A percentile compares a stretch with the other conserved stretches of the same genome.
phyloP scores from a whole-genome alignment of 345 rosid genomes.

The Viola odorata region DNA sequence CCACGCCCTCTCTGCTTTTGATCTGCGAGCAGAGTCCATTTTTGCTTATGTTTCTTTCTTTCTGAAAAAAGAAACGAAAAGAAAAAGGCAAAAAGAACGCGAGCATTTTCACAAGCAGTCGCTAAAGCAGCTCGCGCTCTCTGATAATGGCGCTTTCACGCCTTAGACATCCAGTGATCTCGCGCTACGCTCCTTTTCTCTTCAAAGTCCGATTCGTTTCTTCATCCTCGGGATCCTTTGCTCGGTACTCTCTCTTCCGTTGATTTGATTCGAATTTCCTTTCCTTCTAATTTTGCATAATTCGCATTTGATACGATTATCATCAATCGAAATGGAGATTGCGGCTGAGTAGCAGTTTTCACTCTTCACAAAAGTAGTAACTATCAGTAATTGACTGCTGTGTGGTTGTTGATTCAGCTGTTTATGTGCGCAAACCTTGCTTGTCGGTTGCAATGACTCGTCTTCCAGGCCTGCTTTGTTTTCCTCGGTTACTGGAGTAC shows the following conservation, averaged over 20 bases:
- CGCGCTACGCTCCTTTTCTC: conserved; percentile 45
- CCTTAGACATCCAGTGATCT: conserved; percentile 58
- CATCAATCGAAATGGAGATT: not conserved
- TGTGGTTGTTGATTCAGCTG: conserved; percentile 38
- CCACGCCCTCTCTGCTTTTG: too few relatives aligned
- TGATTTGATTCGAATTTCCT: not conserved
- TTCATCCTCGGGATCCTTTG: conserved; percentile 34
- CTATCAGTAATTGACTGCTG: conserved; percentile 4
- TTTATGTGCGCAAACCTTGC: conserved; percentile 32
- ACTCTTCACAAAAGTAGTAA: too few relatives aligned
- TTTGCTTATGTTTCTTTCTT: too few relatives aligned
- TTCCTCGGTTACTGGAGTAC: conserved; percentile 28
- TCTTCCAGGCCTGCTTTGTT: conserved; percentile 44
- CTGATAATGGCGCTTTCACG: conserved; percentile 76
- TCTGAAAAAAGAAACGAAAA: too few relatives aligned
- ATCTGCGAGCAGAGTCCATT: too few relatives aligned
- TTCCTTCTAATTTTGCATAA: not conserved
- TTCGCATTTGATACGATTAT: not conserved
- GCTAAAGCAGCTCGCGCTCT: too few relatives aligned
- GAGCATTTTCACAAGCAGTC: too few relatives aligned
- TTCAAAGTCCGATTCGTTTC: conserved; percentile 63
- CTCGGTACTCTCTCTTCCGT: conserved; percentile 38
- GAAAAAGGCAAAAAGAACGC: too few relatives aligned
- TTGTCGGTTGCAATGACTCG: conserved; percentile 27
- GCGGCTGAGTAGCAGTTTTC: not conserved